Conservation (phyloP, 2,329 filamentous ascomycete species). For the Diatrype stigma region DNA sequence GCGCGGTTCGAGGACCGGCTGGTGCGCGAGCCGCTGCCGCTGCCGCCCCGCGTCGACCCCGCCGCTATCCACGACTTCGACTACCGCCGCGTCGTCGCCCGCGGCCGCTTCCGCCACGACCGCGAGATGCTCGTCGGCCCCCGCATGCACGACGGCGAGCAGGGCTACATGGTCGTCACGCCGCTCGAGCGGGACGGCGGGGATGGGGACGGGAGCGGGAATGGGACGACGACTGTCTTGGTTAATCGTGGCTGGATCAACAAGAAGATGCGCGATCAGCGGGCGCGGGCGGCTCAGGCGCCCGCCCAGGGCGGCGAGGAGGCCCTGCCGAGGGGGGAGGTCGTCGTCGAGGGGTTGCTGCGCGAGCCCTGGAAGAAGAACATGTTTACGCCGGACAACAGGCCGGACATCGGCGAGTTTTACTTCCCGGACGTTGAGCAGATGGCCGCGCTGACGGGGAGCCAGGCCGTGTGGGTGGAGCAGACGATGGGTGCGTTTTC, state of each 20-base stretch:
- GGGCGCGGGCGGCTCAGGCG: conserved; percentile 46
- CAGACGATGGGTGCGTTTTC: conserved; percentile 75
- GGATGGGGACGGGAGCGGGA: conserved; percentile 21
- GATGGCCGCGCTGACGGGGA: conserved; percentile 81
- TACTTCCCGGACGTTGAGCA: conserved; percentile 92
- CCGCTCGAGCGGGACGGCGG: conserved; percentile 70
- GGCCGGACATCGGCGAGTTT: conserved; percentile 77
- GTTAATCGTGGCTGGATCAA: conserved; percentile 91
- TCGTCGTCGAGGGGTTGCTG: conserved; percentile 79
- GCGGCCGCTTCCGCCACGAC: conserved; percentile 75
- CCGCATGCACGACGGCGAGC: conserved; percentile 79
- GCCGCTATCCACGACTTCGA: conserved; percentile 84
- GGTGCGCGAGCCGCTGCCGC: conserved; percentile 75
- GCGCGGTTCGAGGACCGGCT: conserved; percentile 90
- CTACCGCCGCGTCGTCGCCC: conserved; percentile 76
- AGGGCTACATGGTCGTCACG: conserved; percentile 89
- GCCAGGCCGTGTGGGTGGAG: conserved; percentile 90
- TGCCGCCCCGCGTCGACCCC: conserved; percentile 80
- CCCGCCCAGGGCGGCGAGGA: conserved; percentile 26
- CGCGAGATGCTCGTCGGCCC: conserved; percentile 96
- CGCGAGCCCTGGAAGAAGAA: conserved; percentile 95
- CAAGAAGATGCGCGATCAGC: conserved; percentile 66
- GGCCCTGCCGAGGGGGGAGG: conserved; percentile 64
- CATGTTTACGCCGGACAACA: conserved; percentile 90
- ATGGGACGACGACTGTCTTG: conserved; percentile 63